Evolutionary conservation across 2,329 filamentous ascomycete species (phyloP), one percentile per base, ranked within the genome.

Genomic region (Apiospora hydei): DNA sequence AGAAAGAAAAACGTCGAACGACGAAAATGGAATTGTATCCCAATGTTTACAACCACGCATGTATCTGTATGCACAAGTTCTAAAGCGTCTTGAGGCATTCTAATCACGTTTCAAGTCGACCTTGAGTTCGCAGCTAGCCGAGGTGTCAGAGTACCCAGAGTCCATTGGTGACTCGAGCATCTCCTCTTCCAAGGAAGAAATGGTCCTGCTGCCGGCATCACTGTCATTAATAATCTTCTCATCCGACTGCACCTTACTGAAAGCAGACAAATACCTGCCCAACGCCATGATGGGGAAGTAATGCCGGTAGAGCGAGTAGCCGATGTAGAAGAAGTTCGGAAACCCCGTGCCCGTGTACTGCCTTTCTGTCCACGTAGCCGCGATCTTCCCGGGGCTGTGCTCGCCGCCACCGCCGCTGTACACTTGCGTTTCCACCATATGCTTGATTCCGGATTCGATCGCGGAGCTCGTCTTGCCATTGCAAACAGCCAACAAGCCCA

Each of bases 401-500:
- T 69, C 70, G 46, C 44, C 26, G 13, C 44, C 26, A 11, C 43
- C 38, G 16, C 53, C 66, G 51, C 72, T 71, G 69, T 70, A 41
- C 11, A 68, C 61, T 46, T 69, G 72, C 34, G 72, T 70, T n/a
- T 38, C 8, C 5, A 73, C 26, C 0, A 73, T 53, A 34, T 73
- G 69, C 30, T 51, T 34, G 4, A 73, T 21, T 1, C 66, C 72
- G 10, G 41, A 47, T 3, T 21, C 47, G 3, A 73, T 51, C 6
- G 66, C 51, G 2, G 8, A 8, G 21, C 64, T 61, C 5, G 69
- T 71, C 26, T 57, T 43, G 24, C 41, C 41, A 0, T 38, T 10
- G 8, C 51, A 57, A 3, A 38, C 24, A 14, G 77, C 38, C 44
- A 81, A 53, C 41, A 82, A 46, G 0, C 73, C 79, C 76, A 81